Base-by-base conservation (phyloP, 31 red algal species). In the Asparagopsis taxiformis region DNA sequence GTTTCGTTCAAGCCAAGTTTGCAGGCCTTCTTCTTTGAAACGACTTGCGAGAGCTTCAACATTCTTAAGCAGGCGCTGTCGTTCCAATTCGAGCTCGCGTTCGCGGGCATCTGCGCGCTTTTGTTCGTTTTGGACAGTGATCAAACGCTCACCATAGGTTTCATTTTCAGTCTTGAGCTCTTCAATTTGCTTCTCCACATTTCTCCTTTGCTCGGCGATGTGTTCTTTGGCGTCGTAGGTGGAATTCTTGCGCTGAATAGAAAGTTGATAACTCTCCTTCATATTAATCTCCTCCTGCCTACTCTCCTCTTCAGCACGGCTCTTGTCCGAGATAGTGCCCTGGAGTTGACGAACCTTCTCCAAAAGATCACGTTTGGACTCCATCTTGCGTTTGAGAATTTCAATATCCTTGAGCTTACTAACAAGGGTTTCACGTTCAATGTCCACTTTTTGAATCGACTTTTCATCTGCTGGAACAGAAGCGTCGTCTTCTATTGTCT, bases 1-100 rank as follows among this genome's bases (percentile, higher is more conserved):
- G 44, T 88, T 68, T 25, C 57, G 63, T 22, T 78, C 72, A 17
- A 88, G 55, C 83, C 83, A 88, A 19, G 65, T 67, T 35, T 77
- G 55, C 28, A 88, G 63, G 24, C 83, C 83, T 51, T 65, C 55
- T 25, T 88, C 63, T 21, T 76, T 62, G 23, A 88, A 88, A 26
- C 53, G 51, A 28, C 22, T 17, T n/a, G 67, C 83, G 50, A 88
- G 54, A 31, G 34, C 44, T 29, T 78, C 62, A 15, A 78, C 55
- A 1, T 88, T 57, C 36, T 88, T 69, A 0, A 78, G 39, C 24
- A 85, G 38, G 38, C 76, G 62, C 63, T 69, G 51, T 5, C 64
- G 62, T 55, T 80, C 76, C 3, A 59, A 28, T 59, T 80, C 35
- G 49, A 80, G 49, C 76, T 80, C 76, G 8, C 64, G 51, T 39